These are phyloP conservation scores for Populus trichocarpa DNA, from an alignment of 441 rosid species.

Conservation along the genomic window DNA sequence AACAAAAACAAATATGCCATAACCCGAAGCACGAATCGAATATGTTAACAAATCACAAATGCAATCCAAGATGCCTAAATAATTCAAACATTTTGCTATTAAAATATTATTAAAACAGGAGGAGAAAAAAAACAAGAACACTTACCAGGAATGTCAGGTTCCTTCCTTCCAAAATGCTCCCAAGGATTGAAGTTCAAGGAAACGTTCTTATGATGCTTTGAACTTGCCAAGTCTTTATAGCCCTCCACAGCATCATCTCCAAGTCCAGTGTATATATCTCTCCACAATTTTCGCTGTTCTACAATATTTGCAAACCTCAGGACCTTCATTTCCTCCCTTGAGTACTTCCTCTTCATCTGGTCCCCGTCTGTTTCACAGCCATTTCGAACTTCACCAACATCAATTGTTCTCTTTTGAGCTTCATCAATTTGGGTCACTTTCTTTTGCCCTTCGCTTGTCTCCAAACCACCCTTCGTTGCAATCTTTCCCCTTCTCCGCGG, in stretches of 20 bases:
- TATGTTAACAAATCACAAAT: not conserved
- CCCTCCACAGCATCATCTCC: conserved; percentile 42
- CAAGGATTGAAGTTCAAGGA: conserved; percentile 27
- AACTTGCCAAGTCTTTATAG: conserved; percentile 45
- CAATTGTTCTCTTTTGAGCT: not conserved
- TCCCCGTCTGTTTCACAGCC: conserved; percentile 21
- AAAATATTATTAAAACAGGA: not conserved
- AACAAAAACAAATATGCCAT: not conserved
- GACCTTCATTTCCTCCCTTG: conserved; percentile 59
- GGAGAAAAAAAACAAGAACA: not conserved
- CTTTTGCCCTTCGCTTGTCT: conserved; percentile 15
- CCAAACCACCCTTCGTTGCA: conserved; percentile 20
- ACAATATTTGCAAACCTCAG: conserved; percentile 58
- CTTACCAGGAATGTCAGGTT: conserved; percentile 49
- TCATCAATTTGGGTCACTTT: conserved; percentile 20
- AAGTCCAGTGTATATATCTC: conserved; percentile 45
- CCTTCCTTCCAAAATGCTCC: conserved; percentile 24
- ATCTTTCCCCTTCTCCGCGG: conserved; percentile 38
- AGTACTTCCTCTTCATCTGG: conserved; percentile 37
- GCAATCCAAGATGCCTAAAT: not conserved
- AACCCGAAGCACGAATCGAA: not conserved
- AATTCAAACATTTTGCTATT: not conserved
- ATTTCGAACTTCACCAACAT: conserved; percentile 15
- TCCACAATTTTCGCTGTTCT: conserved; percentile 65
- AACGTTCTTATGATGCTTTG: conserved; percentile 40